Evolutionary conservation across 495 filamentous ascomycete species (phyloP).

Genomic region (Aspergillus baeticus): DNA sequence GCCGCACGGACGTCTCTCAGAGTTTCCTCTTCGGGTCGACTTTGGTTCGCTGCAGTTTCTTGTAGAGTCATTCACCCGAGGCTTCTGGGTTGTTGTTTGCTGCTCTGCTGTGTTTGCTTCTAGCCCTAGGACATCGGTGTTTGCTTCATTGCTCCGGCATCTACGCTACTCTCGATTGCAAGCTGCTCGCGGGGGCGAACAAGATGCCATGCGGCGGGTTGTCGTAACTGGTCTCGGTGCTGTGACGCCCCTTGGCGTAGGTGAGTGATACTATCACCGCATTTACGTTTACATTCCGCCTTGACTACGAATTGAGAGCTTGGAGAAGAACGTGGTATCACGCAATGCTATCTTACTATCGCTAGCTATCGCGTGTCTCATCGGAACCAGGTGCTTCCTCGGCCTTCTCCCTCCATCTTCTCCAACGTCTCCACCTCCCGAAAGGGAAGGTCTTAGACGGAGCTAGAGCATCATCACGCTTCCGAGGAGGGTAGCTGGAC

Average conservation of each 20-base stretch:
- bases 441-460: constrained; percentile 22
- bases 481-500: constrained; percentile 20
- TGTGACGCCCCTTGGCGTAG: constrained; percentile 86
- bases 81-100: background rate
- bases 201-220: constrained; percentile 79
- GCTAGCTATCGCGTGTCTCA: background rate
- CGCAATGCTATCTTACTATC: background rate
- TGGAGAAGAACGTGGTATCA: background rate
- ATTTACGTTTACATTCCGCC: background rate
- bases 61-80: constrained; percentile 6
- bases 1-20: constrained; percentile 36
- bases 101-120: background rate
- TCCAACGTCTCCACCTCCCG: constrained; percentile 23
- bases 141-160: too few relatives aligned
- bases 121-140: background rate
- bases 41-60: constrained; percentile 13
- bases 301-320: background rate
- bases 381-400: constrained; percentile 5
- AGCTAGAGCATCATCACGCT: background rate
- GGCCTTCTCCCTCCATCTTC: constrained; percentile 2
- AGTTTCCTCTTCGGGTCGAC: constrained; percentile 46
- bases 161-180: too few relatives aligned
- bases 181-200: background rate
- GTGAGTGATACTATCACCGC: constrained; percentile 35
- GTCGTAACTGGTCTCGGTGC: constrained; percentile 94